These are phyloP conservation scores for Taphrina wiesneri DNA, from an alignment of 1,139 yeast genomes.

Conservation along the genomic window DNA sequence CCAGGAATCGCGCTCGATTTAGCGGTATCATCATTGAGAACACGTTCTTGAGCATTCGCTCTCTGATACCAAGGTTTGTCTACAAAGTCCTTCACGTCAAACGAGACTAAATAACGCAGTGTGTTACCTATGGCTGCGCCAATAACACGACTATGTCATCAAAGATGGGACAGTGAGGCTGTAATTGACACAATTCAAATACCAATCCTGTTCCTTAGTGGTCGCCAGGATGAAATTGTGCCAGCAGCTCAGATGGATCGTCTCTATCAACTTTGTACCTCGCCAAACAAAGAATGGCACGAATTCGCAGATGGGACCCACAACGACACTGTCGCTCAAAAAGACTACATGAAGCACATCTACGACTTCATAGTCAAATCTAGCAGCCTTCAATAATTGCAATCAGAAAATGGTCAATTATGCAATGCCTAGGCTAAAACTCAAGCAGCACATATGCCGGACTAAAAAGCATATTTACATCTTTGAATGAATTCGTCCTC, in stretches of 20 bases:
- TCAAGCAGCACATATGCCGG: not conserved
- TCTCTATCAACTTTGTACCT: conserved; percentile 54
- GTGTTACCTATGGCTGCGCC: conserved; percentile 68
- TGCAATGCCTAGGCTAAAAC: conserved; percentile 1
- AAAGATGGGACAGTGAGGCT: conserved; percentile 77
- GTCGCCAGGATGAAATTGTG: conserved; percentile 80
- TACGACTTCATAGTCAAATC: conserved; percentile 38
- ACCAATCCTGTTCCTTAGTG: conserved; percentile 73
- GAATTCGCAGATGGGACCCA: conserved; percentile 40
- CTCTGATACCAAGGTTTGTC: conserved; percentile 64
- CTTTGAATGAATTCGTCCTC: conserved; percentile 18
- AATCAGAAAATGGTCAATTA: not conserved
- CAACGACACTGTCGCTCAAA: conserved; percentile 41
- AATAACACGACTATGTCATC: conserved; percentile 66
- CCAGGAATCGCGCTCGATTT: conserved; percentile 49
- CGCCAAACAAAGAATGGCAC: conserved; percentile 37
- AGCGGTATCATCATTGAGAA: conserved; percentile 77
- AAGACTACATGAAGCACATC: conserved; percentile 41
- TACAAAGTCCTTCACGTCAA: not conserved
- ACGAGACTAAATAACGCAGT: conserved; percentile 41
- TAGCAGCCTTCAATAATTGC: not conserved
- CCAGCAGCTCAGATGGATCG: conserved; percentile 81
- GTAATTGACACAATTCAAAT: conserved; percentile 57
- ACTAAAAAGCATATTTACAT: conserved; percentile 33
- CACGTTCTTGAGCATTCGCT: conserved; percentile 75